Conservation (phyloP, 2,329 filamentous ascomycete genomes). For the Aspergillus sp. region DNA sequence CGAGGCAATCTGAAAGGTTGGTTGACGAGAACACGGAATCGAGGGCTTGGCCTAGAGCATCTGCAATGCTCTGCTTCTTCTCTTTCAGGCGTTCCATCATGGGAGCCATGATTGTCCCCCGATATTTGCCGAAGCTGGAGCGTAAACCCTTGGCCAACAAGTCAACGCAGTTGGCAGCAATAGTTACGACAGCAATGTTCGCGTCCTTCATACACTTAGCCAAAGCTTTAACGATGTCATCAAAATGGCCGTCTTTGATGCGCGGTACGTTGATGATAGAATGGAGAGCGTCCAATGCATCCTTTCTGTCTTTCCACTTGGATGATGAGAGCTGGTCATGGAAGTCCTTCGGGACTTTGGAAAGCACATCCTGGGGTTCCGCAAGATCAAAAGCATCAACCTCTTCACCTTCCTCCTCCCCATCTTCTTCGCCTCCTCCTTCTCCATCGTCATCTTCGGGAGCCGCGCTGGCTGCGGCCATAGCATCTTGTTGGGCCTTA, state of each 20-base stretch:
- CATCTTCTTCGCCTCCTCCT: constrained; percentile 51
- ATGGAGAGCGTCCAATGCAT: constrained; percentile 76
- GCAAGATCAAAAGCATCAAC: constrained; percentile 74
- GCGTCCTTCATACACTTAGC: constrained; percentile 99
- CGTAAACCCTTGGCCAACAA: constrained; percentile 78
- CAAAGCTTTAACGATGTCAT: constrained; percentile 71
- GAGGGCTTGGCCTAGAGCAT: constrained; percentile 76
- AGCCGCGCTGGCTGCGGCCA: constrained; percentile 58
- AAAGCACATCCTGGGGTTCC: constrained; percentile 77
- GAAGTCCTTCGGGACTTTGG: constrained; percentile 74
- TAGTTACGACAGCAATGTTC: constrained; percentile 87
- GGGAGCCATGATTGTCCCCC: constrained; percentile 69
- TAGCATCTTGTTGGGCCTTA: constrained; percentile 77
- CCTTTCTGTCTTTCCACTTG: constrained; percentile 98
- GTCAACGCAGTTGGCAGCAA: constrained; percentile 89
- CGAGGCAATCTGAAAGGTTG: constrained; percentile 73
- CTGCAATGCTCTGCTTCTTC: constrained; percentile 83
- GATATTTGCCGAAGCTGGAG: constrained; percentile 69
- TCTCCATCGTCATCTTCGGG: constrained; percentile 49
- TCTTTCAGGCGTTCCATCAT: constrained; percentile 96
- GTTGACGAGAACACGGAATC: constrained; percentile 63
- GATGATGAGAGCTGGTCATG: constrained; percentile 75
- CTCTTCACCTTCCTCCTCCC: constrained; percentile 54
- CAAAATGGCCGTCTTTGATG: constrained; percentile 85
- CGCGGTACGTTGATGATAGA: constrained; percentile 71